Evolutionary conservation across 768 basidiomycete genomes (phyloP).

Genomic region (Lepiota brunneoincarnata): DNA sequence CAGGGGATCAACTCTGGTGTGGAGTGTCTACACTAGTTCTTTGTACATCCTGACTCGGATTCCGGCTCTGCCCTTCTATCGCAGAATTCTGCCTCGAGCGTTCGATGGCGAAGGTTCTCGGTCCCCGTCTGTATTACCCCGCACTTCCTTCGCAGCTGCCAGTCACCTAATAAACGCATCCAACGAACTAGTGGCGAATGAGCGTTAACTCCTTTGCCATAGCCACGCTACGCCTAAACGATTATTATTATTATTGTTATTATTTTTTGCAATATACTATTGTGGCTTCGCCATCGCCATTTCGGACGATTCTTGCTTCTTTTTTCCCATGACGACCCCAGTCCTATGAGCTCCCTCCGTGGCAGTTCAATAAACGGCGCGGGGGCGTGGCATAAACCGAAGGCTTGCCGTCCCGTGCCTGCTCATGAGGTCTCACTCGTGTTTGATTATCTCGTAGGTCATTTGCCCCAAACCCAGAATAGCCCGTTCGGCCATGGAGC

Average conservation of each 20-base stretch:
- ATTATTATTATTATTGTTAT: too few species aligned
- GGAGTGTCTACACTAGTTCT: background rate
- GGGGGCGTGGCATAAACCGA: background rate
- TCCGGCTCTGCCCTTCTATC: background rate
- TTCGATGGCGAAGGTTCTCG: conserved; percentile 2
- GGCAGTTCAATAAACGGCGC: background rate
- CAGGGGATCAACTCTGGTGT: background rate
- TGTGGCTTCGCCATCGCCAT: background rate
- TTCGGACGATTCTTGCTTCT: background rate
- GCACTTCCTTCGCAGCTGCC: background rate
- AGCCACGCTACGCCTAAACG: too few species aligned
- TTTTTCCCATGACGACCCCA: conserved; percentile 9
- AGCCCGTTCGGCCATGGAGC: background rate
- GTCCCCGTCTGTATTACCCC: background rate
- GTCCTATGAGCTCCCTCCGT: background rate
- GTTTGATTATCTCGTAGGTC: background rate
- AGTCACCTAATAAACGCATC: background rate
- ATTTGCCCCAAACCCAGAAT: background rate
- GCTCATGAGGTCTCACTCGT: conserved; percentile 3
- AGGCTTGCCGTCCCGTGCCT: background rate
- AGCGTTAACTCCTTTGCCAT: too few species aligned
- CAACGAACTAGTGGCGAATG: background rate
- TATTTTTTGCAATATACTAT: too few species aligned
- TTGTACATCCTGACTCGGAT: conserved; percentile 1
- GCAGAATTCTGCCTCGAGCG: conserved; percentile 6